These are phyloP conservation scores for Umbelopsis isabellina DNA, from an alignment of 192 early-diverging fungal genomes.

Conservation along the genomic window DNA sequence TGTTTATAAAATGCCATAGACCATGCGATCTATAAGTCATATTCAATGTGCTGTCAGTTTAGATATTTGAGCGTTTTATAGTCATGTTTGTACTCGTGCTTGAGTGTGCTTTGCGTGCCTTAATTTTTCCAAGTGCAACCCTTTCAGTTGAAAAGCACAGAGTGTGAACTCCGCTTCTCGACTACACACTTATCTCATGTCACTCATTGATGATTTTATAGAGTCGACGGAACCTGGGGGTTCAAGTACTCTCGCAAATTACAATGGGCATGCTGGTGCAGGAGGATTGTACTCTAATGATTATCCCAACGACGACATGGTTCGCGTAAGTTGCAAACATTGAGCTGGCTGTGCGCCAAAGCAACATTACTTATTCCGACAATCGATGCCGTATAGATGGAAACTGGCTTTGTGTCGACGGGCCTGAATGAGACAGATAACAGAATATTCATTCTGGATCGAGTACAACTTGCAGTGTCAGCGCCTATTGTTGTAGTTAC, in stretches of 20 bases:
- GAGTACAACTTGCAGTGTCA: constrained; percentile 89
- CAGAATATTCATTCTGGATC: constrained; percentile 81
- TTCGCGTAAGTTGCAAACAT: constrained; percentile 22
- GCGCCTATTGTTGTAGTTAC: constrained; percentile 70
- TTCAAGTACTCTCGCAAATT: constrained; percentile 20
- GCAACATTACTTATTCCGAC: constrained; percentile 10
- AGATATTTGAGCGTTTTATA: no score
- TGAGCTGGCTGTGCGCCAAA: neutral
- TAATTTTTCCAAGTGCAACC: no score
- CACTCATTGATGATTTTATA: constrained; percentile 50
- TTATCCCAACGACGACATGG: constrained; percentile 30
- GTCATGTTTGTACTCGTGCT: no score
- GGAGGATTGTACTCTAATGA: constrained; percentile 23
- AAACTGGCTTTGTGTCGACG: constrained; percentile 60
- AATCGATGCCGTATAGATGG: constrained; percentile 41
- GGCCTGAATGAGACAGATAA: constrained; percentile 53
- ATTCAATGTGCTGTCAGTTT: no score
- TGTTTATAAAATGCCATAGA: no score
- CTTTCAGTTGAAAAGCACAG: no score
- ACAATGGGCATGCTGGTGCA: constrained; percentile 19
- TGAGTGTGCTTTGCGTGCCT: no score
- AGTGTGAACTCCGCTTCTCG: neutral
- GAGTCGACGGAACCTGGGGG: constrained; percentile 41
- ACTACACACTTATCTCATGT: constrained; percentile 33
- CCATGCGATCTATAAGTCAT: no score